Evolutionary conservation across 169 alveolate species (phyloP), one percentile per base, ranked within the genome.

Genomic region (Perkinsus chesapeaki): DNA sequence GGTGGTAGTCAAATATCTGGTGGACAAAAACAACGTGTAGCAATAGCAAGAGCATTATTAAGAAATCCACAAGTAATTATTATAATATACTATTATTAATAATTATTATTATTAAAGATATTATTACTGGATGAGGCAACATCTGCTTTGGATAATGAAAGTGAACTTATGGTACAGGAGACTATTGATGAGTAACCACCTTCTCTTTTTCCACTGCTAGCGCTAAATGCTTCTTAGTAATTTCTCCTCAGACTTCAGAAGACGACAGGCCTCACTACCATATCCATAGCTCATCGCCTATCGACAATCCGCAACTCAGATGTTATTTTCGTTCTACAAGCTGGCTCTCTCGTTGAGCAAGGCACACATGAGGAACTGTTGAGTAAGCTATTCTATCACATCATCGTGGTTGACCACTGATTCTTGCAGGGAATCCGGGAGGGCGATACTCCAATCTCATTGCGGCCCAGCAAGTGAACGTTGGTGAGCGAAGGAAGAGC

Each of bases 1-100:
- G 82, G 82, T 20, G 82, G 82, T 16, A 60, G 82, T 60, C 82
- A 60, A 60, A 60, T 98, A 39, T 96, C 98, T 73, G 99, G 99
- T 20, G 98, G 99, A 7, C 97, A 98, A 92, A 96, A 96, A 94
- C 98, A 98, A 27, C 96, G 99, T 94, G 93, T 97, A 7, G 93
- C 97, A 91, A 92, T 98, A 37, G 99, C 99, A 16, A 96, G 99
- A 93, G 99, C 99, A 9, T 96, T 98, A 39, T 96, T 97, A 82
- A 94, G 95, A 39, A 94, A 95, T 39, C 95, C 97, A 39, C 97
- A 97, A 34, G 82, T 60, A 16, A 60, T 60, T 0, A 60, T 12
- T 20, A 23, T 23, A 60, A 9, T 60, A 23, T 7, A 60, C 82
- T 60, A 43, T 9, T 16, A 16, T 43, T 60, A 23, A 60, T 23